phyloP scores from a whole-genome alignment of 345 rosid genomes.

The Jatropha curcas region DNA sequence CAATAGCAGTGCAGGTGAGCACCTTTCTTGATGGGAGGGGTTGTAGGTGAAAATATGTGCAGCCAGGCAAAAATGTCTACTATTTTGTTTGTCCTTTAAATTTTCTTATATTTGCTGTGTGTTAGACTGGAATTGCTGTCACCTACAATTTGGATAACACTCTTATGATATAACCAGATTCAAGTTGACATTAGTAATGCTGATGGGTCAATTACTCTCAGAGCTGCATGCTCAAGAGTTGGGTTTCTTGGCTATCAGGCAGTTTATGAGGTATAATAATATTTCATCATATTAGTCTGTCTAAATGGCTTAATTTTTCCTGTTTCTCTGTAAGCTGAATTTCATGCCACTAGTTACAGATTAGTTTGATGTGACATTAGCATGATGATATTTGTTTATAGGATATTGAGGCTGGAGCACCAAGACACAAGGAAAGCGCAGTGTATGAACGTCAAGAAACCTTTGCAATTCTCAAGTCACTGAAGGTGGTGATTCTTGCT shows the following conservation, averaged over 20 bases:
- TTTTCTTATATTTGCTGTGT: background rate
- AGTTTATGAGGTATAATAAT: conserved; percentile 64
- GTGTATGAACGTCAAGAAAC: conserved; percentile 42
- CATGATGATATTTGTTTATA: conserved; percentile 28
- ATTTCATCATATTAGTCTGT: background rate
- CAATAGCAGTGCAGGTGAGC: background rate
- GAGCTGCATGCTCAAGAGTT: conserved; percentile 68
- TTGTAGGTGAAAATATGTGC: background rate
- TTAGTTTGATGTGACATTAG: conserved; percentile 8
- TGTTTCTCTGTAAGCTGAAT: background rate
- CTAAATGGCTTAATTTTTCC: background rate
- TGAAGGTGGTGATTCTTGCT: conserved; percentile 51
- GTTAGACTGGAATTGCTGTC: conserved; percentile 5
- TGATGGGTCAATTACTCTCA: conserved; percentile 55
- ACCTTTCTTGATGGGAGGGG: background rate
- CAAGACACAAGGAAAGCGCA: conserved; percentile 51
- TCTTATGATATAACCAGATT: conserved; percentile 45
- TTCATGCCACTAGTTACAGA: background rate
- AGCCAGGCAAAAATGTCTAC: background rate
- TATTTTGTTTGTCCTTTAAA: background rate
- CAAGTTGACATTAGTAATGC: conserved; percentile 71
- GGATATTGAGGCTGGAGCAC: conserved; percentile 69
- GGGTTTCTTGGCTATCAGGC: conserved; percentile 84
- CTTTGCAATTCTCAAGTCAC: conserved; percentile 53
- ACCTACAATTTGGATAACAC: conserved; percentile 12